Base-by-base conservation (phyloP, 352 stramenopile species). In the Pythium volutum region DNA sequence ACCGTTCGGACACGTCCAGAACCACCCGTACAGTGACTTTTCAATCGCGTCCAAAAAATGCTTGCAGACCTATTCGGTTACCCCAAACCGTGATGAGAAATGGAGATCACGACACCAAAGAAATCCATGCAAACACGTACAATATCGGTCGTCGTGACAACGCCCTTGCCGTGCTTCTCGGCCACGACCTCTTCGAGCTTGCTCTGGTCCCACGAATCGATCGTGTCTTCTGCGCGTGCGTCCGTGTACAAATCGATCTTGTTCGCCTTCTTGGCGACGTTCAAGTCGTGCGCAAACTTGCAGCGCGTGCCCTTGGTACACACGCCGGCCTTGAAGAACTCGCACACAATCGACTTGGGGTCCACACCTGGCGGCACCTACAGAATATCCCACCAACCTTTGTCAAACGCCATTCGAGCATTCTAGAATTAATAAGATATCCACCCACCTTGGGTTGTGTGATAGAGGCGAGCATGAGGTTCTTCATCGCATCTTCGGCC, bases 241-340 rank as follows among this genome's bases (percentile, higher is more conserved):
- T 96, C 88, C 70, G 87, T 84, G 71, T 96, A 95, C 69, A 96
- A 75, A 55, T 96, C 85, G 62, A 95, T 96, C 66, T 96, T 96
- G 23, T 83, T 79, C 1, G 88, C 66, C 66, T 93, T 94, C 65
- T 93, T 95, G 50, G 73, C 87, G 16, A 95, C 75, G 62, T 87
- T 95, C 64, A 95, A 70, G 69, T 96, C 88, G 69, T 96, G 88
- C 42, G 86, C 86, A 68, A 93, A 96, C 74, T 96, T 96, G 66
- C 88, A 96, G 5, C 85, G 83, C 45, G 76, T 88, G 26, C 88
- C 88, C 79, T 93, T 96, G n/a, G 84, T 79, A 66, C 88, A 96
- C 27, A 88, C 83, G 45, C 83, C 84, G 36, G 81, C 74, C 74
- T 96, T 96, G 66, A 95, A 95, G 72, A 96, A 96, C 31, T 87